A percentile compares a stretch with the other conserved stretches of the same genome.
phyloP scores from a whole-genome alignment of 768 basidiomycete genomes.

The Fistulinella prunicolor region DNA sequence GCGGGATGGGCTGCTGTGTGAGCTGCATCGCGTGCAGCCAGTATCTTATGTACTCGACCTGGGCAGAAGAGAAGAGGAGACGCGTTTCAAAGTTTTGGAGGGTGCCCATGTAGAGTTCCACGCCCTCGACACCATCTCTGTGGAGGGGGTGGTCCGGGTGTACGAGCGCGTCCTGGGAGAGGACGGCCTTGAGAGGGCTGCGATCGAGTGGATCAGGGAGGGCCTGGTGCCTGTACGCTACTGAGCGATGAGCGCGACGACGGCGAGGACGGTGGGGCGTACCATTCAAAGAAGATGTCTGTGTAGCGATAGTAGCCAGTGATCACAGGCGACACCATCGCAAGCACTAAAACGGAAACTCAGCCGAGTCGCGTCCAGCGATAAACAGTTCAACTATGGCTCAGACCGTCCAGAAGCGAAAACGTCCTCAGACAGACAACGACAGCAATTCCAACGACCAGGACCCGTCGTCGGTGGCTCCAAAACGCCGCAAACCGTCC shows the following conservation, averaged over 20 bases:
- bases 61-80: constrained; percentile 78
- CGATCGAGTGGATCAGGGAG: constrained; percentile 59
- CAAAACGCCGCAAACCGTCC: constrained; percentile 48
- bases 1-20: constrained; percentile 59
- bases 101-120: constrained; percentile 74
- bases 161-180: constrained; percentile 70
- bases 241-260: background rate
- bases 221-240: constrained; percentile 46
- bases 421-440: constrained; percentile 33
- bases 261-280: constrained; percentile 5
- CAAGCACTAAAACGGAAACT: constrained; percentile 12
- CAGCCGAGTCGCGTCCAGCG: background rate
- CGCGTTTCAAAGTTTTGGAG: constrained; percentile 70
- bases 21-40: constrained; percentile 76
- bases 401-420: constrained; percentile 60
- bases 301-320: constrained; percentile 83
- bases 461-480: constrained; percentile 29
- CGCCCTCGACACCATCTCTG: constrained; percentile 58
- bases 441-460: constrained; percentile 34
- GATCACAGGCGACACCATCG: constrained; percentile 42
- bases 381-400: constrained; percentile 45
- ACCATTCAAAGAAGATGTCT: constrained; percentile 85
- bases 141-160: constrained; percentile 72
- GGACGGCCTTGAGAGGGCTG: constrained; percentile 61
- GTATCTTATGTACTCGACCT: constrained; percentile 82